Evolutionary conservation across 75 land plant genomes (phyloP), one percentile per base, ranked within the genome.

Genomic region (Azolla pinnata): DNA sequence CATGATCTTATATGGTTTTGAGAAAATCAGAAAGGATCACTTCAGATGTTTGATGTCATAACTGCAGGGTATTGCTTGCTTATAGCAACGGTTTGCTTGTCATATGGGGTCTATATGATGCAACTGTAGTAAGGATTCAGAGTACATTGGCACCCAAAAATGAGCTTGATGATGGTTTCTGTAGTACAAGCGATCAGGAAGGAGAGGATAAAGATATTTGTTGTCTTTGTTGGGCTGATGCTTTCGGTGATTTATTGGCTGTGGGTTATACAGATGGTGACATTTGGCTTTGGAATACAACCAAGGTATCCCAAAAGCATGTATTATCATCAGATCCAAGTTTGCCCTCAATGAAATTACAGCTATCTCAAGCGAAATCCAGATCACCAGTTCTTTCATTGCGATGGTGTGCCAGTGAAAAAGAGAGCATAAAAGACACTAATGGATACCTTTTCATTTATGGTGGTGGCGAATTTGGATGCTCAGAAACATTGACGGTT

Each of bases 381-480:
- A 77, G 81, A 69, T 72, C 87, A 54, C 98, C 98, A 48, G 85
- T 93, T 21, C 82, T 88, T 66, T 71, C 81, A 14, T 67, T 93
- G 61, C 75, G 68, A 23, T 89, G 93, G 93, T 79, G 65, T 62
- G 20, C 61, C 21, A 10, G 54, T 21, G 71, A 51, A 44, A 73
- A 60, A 66, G 51, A 64, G 14, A 62, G 57, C 46, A 65, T 61
- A 49, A 73, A 68, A 61, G 28, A 17, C 54, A 71, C 73, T 28
- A 83, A 3, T 46, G 49, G 97, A 0, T 69, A 69, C 33, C 82
- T 91, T 40, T 77, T 79, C 73, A 66, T 87, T 17, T 91, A 83
- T 78, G 97, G 97, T 56, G 97, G 93, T 48, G 79, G 79, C 62
- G 93, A 81, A 49, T 62, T 87, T 44, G 92, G 83, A 70, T 58